Evolutionary conservation across 192 early-diverging fungal species (phyloP).

Genomic region (Backusella circina): DNA sequence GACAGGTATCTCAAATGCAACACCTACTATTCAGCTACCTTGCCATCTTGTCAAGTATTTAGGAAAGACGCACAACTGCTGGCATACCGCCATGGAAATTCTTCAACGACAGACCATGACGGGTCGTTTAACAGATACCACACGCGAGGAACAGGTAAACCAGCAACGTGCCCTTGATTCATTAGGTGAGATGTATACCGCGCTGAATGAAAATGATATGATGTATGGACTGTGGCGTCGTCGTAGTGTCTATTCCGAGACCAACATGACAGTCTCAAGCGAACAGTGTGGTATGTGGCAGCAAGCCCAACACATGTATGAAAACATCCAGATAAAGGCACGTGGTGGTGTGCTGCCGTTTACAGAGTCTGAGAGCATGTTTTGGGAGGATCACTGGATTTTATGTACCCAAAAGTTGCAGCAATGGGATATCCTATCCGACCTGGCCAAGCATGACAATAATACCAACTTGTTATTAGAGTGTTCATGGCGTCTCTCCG

Average conservation of each 20-base stretch:
- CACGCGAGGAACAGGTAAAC: constrained; percentile 83
- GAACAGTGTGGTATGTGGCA: constrained; percentile 94
- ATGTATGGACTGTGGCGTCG: constrained; percentile 91
- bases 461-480: constrained; percentile 87
- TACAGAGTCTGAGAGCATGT: constrained; percentile 89
- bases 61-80: constrained; percentile 86
- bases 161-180: constrained; percentile 89
- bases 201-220: constrained; percentile 87
- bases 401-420: constrained; percentile 86
- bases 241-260: constrained; percentile 85
- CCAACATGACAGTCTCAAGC: constrained; percentile 90
- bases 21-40: constrained; percentile 76
- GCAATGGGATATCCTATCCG: constrained; percentile 95
- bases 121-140: constrained; percentile 37
- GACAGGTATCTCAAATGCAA: constrained; percentile 79
- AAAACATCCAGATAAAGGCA: constrained; percentile 89
- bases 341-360: constrained; percentile 80
- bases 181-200: constrained; percentile 79
- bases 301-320: constrained; percentile 87
- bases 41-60: constrained; percentile 94
- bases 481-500: constrained; percentile 91
- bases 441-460: constrained; percentile 87
- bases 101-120: constrained; percentile 65
- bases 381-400: constrained; percentile 99
- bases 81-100: constrained; percentile 84